Percentiles rank a stretch among this genome's conserved stretches.
These are phyloP conservation scores for Dimargaris verticillata DNA, from an alignment of 192 early-diverging fungal species.

Conservation along the genomic window DNA sequence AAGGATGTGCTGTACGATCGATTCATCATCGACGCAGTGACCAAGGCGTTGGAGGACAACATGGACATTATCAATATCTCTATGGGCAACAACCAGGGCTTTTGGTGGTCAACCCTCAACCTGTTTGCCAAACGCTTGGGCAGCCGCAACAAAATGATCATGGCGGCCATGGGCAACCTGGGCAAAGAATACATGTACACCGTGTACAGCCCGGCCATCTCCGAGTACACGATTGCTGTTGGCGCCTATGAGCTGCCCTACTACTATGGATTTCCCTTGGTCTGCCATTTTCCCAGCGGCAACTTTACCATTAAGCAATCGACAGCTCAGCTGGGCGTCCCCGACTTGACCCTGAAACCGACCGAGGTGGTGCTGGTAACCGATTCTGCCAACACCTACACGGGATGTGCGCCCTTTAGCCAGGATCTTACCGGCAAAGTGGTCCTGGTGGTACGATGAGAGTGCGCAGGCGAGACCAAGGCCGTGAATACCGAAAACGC, in stretches of 20 bases:
- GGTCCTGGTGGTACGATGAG: too few species aligned
- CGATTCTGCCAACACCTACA: too few species aligned
- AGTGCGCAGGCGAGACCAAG: too few species aligned
- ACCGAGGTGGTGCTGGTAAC: too few species aligned
- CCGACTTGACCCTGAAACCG: too few species aligned
- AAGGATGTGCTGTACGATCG: conserved; percentile 21
- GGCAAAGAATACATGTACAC: conserved; percentile 41
- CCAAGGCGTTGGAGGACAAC: conserved; percentile 24
- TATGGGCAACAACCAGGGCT: conserved; percentile 35
- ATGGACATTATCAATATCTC: conserved; percentile 47
- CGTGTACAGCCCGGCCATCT: conserved; percentile 30
- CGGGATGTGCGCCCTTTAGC: too few species aligned
- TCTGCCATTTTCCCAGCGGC: background rate
- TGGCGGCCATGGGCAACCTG: conserved; percentile 60
- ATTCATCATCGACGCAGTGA: conserved; percentile 40
- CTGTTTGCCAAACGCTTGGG: conserved; percentile 26
- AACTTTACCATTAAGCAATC: background rate
- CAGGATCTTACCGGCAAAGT: too few species aligned
- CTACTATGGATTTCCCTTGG: background rate
- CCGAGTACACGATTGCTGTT: conserved; percentile 34
- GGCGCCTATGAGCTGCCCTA: conserved; percentile 19
- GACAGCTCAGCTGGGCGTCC: too few species aligned
- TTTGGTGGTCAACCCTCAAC: conserved; percentile 32
- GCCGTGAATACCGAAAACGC: background rate
- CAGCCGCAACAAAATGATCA: conserved; percentile 34